Conservation (phyloP, 2,329 filamentous ascomycete species). For the Cryphonectria japonica region DNA sequence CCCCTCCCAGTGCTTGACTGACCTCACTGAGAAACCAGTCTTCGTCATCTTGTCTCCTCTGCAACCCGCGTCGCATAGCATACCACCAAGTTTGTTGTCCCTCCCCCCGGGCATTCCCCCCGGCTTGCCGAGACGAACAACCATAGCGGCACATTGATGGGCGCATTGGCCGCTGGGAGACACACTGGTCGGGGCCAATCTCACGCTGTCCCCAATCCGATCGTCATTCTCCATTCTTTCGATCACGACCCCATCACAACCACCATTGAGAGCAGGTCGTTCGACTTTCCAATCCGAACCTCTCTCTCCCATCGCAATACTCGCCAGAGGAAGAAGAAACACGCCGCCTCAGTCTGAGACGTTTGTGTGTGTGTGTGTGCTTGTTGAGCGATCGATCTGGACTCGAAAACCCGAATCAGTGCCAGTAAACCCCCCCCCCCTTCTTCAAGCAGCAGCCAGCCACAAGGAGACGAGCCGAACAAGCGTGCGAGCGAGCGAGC, state of each 20-base stretch:
- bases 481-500: not conserved
- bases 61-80: slow-evolving; percentile 1
- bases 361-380: not conserved
- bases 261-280: not conserved
- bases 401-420: not conserved
- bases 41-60: slow-evolving; percentile 1
- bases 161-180: not conserved
- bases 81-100: slow-evolving; percentile 6
- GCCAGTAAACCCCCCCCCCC: not conserved
- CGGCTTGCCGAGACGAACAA: slow-evolving; percentile 6
- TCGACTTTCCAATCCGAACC: not conserved
- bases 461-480: not conserved
- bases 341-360: not conserved
- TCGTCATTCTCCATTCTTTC: not conserved
- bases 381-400: not conserved
- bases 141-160: not conserved
- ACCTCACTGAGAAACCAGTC: not conserved
- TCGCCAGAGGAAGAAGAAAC: not conserved
- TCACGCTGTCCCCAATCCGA: slow-evolving; percentile 5
- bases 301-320: not conserved
- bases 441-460: not conserved
- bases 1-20: not conserved
- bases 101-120: not conserved
- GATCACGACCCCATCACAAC: slow-evolving; percentile 5
- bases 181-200: not conserved